Evolutionary conservation across 2,329 filamentous ascomycete species (phyloP), one percentile per base, ranked within the genome.

Genomic region (Pseudophaeomoniella oleicola): DNA sequence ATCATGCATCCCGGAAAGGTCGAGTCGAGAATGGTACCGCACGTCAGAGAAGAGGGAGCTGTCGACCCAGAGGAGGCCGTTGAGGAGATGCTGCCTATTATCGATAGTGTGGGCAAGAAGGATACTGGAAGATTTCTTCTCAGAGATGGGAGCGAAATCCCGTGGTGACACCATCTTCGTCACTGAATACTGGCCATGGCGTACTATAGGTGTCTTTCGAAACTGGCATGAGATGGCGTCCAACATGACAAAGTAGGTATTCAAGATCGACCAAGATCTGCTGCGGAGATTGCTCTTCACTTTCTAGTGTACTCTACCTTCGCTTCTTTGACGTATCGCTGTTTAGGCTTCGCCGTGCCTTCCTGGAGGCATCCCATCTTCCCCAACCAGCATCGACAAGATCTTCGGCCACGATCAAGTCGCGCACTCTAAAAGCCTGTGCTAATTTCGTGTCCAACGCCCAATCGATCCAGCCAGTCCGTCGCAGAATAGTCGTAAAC

Each of bases 341-440:
- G 22, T 27, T 17, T 4, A 6, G 13, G 13, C 16, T 34, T 16
- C 32, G 32, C 16, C 30, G 38, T 12, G 36, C 62, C 64, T 54
- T 58, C 40, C 60, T 60, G 38, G 60, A 56, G 34, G 66, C 64
- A 56, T 88, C 78, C 85, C 87, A 96, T 54, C 82, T 79, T 59
- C 87, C 83, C 88, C 88, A 98, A 2, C 90, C 90, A 30, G 86
- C 80, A 62, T 94, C 85, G 19, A 79, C 79, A 47, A 94, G 60
- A 58, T 96, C 88, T 59, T 96, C 88, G 54, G 81, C 79, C 4
- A 92, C 68, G 10, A 92, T 75, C 43, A 98, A 61, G 57, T 98
- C 90, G 41, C 90, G 69, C 34, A 93, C 63, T 40, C 88, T 70
- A 34, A 90, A 62, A 44, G 75, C 68, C 50, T 72, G 71, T 3